Base-by-base conservation (phyloP, 441 rosid genomes). In the Adansonia grandidieri region DNA sequence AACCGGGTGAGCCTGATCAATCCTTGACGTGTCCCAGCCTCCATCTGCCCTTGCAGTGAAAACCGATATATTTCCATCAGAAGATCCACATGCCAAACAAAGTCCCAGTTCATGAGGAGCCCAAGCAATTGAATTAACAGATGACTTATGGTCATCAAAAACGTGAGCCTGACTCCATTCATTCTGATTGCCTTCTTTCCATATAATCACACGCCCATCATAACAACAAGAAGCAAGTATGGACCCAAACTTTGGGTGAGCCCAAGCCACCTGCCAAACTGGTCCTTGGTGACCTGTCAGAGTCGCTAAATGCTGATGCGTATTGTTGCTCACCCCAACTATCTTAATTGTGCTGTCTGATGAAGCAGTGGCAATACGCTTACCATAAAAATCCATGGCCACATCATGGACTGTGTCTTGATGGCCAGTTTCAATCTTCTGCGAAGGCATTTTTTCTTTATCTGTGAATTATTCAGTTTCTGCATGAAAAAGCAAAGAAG, bases 341-440 rank as follows among this genome's bases (percentile, higher is more conserved):
- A 66, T 66, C 51, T 66, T 66, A 66, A 66, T 66, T 3, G 71
- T 66, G 51, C 28, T 13, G 51, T 66, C 56, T 4, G 56, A 48
- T 13, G 57, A 22, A 1, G 71, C 86, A 1, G 88, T 88, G 42
- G 92, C 92, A 48, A 89, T 57, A 10, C 90, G 85, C 85, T 89
- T 89, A 9, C 92, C 92, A 56, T 85, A 88, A 60, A 84, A 88
- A 80, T 88, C 92, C 92, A 86, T 88, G 19, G 79, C 86, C 75
- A 86, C 91, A 79, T 86, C 92, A 74, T 89, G 91, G 67, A 89
- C 86, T 0, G 84, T 74, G 79, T 89, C 91, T 64, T 86, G 86
- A 61, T 85, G 89, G 73, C 89, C 92, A 10, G 89, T 83, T 84
- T 89, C 92, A 32, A 89, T 84, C 86, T 84, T 89, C 64, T 83